Conservation (phyloP, 2,329 filamentous ascomycete genomes). For the Paecilomyces formosus region DNA sequence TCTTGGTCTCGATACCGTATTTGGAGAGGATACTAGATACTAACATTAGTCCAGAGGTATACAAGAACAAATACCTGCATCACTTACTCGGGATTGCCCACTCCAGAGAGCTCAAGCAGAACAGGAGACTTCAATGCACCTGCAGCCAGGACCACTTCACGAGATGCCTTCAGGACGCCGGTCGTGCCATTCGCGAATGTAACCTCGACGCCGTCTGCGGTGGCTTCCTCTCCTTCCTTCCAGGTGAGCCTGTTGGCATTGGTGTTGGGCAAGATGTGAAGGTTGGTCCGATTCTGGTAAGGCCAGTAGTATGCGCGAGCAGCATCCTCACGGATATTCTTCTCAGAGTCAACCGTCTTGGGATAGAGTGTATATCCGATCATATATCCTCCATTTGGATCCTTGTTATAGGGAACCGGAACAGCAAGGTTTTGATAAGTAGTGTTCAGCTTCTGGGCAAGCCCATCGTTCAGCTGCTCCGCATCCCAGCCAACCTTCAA, state of each 20-base stretch:
- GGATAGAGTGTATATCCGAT: slow-evolving; percentile 38
- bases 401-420: slow-evolving; percentile 30
- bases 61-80: neutral
- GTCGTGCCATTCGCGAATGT: slow-evolving; percentile 15
- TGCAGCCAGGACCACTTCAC: slow-evolving; percentile 54
- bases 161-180: slow-evolving; percentile 21
- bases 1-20: slow-evolving; percentile 15
- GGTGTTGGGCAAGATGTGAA: slow-evolving; percentile 37
- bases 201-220: slow-evolving; percentile 23
- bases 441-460: slow-evolving; percentile 25
- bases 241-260: slow-evolving; percentile 35
- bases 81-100: slow-evolving; percentile 38
- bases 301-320: slow-evolving; percentile 43
- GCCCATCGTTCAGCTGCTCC: slow-evolving; percentile 11
- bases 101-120: slow-evolving; percentile 53
- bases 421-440: slow-evolving; percentile 29
- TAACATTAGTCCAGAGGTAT: neutral
- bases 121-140: slow-evolving; percentile 51
- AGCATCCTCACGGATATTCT: slow-evolving; percentile 38
- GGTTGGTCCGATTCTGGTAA: slow-evolving; percentile 31
- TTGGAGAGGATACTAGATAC: slow-evolving; percentile 15
- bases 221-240: slow-evolving; percentile 10
- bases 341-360: slow-evolving; percentile 31
- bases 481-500: slow-evolving; percentile 19
- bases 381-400: slow-evolving; percentile 38